phyloP scores from a whole-genome alignment of 2,329 filamentous ascomycete species.

The Ceratocystis smalleyi region DNA sequence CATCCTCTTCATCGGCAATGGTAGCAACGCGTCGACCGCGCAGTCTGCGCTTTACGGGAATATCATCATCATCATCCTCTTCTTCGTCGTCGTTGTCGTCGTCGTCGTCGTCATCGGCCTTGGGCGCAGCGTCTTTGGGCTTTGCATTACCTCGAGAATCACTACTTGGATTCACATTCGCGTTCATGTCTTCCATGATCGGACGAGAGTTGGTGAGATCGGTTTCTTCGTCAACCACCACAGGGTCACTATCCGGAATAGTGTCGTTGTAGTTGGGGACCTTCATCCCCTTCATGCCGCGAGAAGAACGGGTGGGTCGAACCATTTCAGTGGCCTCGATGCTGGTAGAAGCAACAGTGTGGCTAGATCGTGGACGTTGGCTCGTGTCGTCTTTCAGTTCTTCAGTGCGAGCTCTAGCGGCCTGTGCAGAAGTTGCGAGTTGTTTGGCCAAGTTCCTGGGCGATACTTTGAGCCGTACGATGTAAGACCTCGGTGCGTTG shows the following conservation, averaged over 20 bases:
- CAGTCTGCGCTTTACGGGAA: conserved; percentile 16
- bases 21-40: conserved; percentile 11
- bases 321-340: conserved; percentile 18
- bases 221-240: conserved; percentile 17
- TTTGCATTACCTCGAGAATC: not conserved
- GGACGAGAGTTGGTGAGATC: conserved; percentile 21
- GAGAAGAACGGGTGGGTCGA: conserved; percentile 31
- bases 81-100: conserved; percentile 24
- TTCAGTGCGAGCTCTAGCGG: conserved; percentile 39
- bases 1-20: conserved; percentile 27
- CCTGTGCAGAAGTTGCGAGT: conserved; percentile 27
- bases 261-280: conserved; percentile 8
- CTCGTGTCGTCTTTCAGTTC: conserved; percentile 40
- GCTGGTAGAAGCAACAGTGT: conserved; percentile 35
- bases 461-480: conserved; percentile 32
- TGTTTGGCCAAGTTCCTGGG: conserved; percentile 22
- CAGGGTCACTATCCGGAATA: conserved; percentile 16
- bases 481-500: conserved; percentile 17
- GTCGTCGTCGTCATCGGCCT: conserved; percentile 22
- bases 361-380: conserved; percentile 46
- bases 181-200: conserved; percentile 20
- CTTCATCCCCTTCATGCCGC: conserved; percentile 37
- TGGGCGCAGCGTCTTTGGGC: not conserved
- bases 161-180: conserved; percentile 20
- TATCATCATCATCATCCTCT: conserved; percentile 23